A percentile compares a stretch with the other conserved stretches of the same genome.
These are phyloP conservation scores for Hagleromyces aurorensis DNA, from an alignment of 805 yeast species.

Conservation along the genomic window DNA sequence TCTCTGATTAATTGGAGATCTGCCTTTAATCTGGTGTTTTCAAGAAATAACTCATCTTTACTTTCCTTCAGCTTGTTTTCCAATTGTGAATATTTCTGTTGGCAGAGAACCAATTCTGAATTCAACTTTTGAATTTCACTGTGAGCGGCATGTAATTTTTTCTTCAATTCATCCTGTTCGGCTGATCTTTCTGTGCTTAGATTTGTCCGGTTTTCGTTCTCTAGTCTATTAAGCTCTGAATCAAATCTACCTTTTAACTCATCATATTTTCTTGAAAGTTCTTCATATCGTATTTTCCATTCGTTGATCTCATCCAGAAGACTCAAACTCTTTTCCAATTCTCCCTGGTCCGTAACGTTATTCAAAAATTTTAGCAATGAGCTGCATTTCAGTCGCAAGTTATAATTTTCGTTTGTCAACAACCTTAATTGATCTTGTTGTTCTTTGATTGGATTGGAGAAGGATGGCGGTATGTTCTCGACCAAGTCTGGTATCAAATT, in stretches of 20 bases:
- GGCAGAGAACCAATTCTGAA: too few relatives aligned
- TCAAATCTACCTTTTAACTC: slow-evolving; percentile 11
- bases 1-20: slow-evolving; percentile 9
- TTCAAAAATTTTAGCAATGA: slow-evolving; percentile 26
- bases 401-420: slow-evolving; percentile 23
- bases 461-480: slow-evolving; percentile 12
- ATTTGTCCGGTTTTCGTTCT: slow-evolving; percentile 1
- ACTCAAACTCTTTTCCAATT: slow-evolving; percentile 15
- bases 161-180: slow-evolving; percentile 4
- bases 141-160: slow-evolving; percentile 4
- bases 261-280: slow-evolving; percentile 9
- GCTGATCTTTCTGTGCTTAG: slow-evolving; percentile 1
- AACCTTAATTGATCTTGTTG: slow-evolving; percentile 23
- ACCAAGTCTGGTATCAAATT: slow-evolving; percentile 17
- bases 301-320: slow-evolving; percentile 20
- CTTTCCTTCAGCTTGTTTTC: slow-evolving; percentile 8
- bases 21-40: too few relatives aligned
- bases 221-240: slow-evolving; percentile 1
- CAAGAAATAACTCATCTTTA: too few relatives aligned
- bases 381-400: slow-evolving; percentile 22
- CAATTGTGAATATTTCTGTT: slow-evolving; percentile 6
- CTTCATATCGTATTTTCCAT: slow-evolving; percentile 14
- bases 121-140: slow-evolving; percentile 6
- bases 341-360: slow-evolving; percentile 22
- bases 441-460: slow-evolving; percentile 28